These are phyloP conservation scores for Pythium inflatum DNA, from an alignment of 352 stramenopile species.

Conservation along the genomic window DNA sequence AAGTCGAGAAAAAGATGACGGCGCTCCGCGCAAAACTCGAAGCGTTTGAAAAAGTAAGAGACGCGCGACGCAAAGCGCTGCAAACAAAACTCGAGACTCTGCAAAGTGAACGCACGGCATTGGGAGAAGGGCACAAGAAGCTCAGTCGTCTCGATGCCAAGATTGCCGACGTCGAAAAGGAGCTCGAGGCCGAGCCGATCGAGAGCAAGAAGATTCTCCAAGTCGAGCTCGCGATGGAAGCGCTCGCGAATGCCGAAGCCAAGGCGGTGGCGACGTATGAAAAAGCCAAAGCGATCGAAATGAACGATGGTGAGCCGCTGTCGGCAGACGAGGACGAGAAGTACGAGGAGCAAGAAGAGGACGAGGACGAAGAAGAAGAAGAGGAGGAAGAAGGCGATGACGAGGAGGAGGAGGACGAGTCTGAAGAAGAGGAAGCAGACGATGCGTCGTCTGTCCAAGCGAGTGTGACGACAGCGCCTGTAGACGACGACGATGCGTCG, in stretches of 20 bases:
- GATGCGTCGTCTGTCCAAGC: too few relatives aligned
- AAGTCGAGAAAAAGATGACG: constrained; percentile 36
- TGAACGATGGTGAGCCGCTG: constrained; percentile 18
- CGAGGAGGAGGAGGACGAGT: constrained; percentile 2
- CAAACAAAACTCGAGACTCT: constrained; percentile 21
- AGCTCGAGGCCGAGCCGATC: constrained; percentile 36
- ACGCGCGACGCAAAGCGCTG: not conserved
- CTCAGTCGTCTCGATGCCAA: constrained; percentile 35
- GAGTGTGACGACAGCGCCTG: constrained; percentile 27
- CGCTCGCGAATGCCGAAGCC: constrained; percentile 34
- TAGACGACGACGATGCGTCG: not conserved
- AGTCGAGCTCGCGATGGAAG: constrained; percentile 47
- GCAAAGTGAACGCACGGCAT: constrained; percentile 25
- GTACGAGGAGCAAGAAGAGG: constrained; percentile 18
- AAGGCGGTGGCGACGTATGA: constrained; percentile 27
- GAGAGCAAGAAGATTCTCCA: constrained; percentile 55
- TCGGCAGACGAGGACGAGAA: constrained; percentile 6
- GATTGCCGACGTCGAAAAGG: constrained; percentile 37
- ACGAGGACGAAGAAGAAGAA: constrained; percentile 18
- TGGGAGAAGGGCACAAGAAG: constrained; percentile 33
- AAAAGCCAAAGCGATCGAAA: constrained; percentile 26
- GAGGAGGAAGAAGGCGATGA: constrained; percentile 32
- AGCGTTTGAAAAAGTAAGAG: constrained; percentile 40
- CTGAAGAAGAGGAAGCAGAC: constrained; percentile 21
- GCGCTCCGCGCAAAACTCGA: constrained; percentile 44